Evolutionary conservation across 2,329 filamentous ascomycete genomes (phyloP), one percentile per base, ranked within the genome.

Genomic region (Sporothrix dimorphospora): DNA sequence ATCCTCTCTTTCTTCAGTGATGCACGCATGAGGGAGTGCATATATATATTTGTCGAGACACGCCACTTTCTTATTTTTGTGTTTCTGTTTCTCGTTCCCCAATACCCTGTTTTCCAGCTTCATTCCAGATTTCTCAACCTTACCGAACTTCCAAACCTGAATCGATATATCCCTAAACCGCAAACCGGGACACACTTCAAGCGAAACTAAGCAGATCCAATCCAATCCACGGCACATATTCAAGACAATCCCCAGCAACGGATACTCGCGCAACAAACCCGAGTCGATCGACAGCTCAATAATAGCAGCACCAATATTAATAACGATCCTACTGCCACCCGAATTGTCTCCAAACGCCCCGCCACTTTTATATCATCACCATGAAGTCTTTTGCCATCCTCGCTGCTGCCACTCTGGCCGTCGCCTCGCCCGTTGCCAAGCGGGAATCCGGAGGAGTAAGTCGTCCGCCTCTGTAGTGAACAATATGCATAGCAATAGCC

Each of bases 361-460:
- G 38, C 9, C 57, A 11, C 34, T 19, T n/a, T 3, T 38, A 38
- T 16, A 69, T 34, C 42, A 11, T 40, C 73, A 42, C 51, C 53
- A 73, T 74, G 74, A 73, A 75, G 69, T 74, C 61, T 9, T 71
- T 69, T 66, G 66, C 72, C 14, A 24, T 73, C 47, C 55, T 75
- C 38, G 42, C 71, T 3, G 47, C 69, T 5, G 71, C 70, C 67
- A 27, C 45, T 12, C 66, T 73, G 38, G 74, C 74, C 30, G 59
- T 51, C 65, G 74, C 73, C 12, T 66, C 69, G 21, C 80, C 80
- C 9, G 73, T 83, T 71, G 73, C 78, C 14, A 85, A 83, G 78
- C 81, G 84, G 69, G 79, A 82, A 45, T 30, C 84, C 7, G 85
- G 84, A 71, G 85, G 84, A 77, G 85, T 86, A 83, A 76, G 85